Conservation (phyloP, 2,329 filamentous ascomycete species). For the Exophiala bonariae region DNA sequence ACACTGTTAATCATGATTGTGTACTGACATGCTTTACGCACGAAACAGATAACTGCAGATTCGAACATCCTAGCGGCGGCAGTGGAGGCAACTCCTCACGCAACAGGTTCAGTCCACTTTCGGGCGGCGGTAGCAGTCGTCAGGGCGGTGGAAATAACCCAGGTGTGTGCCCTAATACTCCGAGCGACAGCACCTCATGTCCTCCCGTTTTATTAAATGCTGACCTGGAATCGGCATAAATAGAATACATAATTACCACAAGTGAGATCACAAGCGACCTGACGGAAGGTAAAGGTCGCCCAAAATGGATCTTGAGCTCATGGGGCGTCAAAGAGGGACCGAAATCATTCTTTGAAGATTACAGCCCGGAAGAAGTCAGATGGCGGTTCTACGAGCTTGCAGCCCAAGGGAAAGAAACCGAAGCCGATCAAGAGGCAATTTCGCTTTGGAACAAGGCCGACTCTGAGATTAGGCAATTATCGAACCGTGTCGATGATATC, state of each 20-base stretch:
- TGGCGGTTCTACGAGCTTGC: constrained; percentile 67
- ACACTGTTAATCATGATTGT: too few relatives aligned
- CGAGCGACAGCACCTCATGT: too few relatives aligned
- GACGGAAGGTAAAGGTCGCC: constrained; percentile 60
- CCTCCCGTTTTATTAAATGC: too few relatives aligned
- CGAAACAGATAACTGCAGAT: constrained; percentile 8
- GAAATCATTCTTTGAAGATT: constrained; percentile 80
- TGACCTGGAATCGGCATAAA: too few relatives aligned
- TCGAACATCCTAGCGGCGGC: constrained; percentile 59
- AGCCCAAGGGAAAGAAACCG: constrained; percentile 54
- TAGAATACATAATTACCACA: constrained; percentile 53
- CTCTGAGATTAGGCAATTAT: constrained; percentile 70
- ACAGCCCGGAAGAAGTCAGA: constrained; percentile 85
- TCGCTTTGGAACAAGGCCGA: constrained; percentile 64
- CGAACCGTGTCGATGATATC: constrained; percentile 70
- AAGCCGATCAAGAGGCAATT: constrained; percentile 52
- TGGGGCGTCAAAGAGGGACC: constrained; percentile 80
- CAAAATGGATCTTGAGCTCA: constrained; percentile 81
- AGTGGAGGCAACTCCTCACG: constrained; percentile 14
- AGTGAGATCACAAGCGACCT: constrained; percentile 67
- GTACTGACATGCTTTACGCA: too few relatives aligned
- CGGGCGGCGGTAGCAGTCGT: constrained; percentile 17
- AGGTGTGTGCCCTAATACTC: constrained; percentile 17
- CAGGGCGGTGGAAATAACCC: constrained; percentile 10
- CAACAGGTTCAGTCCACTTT: constrained; percentile 23